Conservation (phyloP, 2,329 filamentous ascomycete species). For the Phaeosphaeria sp. region DNA sequence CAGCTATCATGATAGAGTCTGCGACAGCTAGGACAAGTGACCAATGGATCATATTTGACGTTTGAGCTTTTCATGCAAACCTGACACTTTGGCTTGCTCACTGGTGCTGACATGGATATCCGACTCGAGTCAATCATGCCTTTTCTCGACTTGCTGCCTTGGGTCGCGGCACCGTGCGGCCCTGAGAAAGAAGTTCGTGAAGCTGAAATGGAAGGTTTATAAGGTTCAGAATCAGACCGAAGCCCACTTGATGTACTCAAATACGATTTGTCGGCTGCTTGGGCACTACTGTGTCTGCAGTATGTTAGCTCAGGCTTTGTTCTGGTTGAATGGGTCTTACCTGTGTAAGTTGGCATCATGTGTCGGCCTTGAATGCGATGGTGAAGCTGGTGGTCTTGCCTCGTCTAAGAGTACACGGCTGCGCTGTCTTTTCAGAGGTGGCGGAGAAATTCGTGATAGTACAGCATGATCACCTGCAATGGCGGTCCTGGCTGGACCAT, state of each 20-base stretch:
- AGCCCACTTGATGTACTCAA: not conserved
- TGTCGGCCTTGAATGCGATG: not conserved
- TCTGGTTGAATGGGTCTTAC: conserved; percentile 2
- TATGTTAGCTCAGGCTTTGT: not conserved
- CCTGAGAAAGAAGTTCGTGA: not conserved
- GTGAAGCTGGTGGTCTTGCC: not conserved
- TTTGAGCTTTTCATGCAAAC: conserved; percentile 35
- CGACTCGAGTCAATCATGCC: not conserved
- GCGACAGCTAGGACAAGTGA: conserved; percentile 41
- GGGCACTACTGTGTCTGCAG: not conserved
- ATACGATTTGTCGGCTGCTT: not conserved
- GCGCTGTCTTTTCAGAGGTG: conserved; percentile 30
- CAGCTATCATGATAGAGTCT: conserved; percentile 47
- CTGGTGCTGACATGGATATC: conserved; percentile 4
- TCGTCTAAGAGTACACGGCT: not conserved
- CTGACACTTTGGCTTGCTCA: conserved; percentile 29
- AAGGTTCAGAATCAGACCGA: not conserved
- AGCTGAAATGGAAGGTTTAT: not conserved
- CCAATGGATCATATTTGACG: conserved; percentile 33
- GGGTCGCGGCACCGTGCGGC: not conserved
- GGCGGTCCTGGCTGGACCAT: not conserved
- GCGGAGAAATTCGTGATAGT: conserved; percentile 28
- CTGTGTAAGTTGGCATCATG: conserved; percentile 6
- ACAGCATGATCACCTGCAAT: not conserved
- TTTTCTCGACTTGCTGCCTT: conserved; percentile 2